Conservation (phyloP, 2,329 filamentous ascomycete genomes). For the Penicillium janthinellum region DNA sequence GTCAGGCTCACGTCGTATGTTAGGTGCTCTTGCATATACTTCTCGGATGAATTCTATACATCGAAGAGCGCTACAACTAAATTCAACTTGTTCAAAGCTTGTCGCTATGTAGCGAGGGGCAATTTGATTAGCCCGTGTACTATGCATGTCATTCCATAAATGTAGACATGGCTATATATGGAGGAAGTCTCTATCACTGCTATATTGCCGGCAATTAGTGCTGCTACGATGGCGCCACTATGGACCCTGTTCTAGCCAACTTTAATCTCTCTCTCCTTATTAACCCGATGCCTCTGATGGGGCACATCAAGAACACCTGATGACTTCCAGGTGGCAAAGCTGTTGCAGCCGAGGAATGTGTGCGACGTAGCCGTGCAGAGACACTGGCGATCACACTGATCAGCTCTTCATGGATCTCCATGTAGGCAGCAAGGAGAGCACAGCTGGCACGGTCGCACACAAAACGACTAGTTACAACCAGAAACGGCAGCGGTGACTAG, state of each 20-base stretch:
- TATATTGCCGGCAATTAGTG: not conserved
- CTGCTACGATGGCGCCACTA: not conserved
- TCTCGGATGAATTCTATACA: not conserved
- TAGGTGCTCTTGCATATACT: not conserved
- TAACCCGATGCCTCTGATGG: not conserved
- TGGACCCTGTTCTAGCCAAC: not conserved
- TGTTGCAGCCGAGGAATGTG: slow-evolving; percentile 13
- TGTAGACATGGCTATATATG: not conserved
- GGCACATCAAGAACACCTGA: not conserved
- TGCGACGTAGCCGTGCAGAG: slow-evolving; percentile 11
- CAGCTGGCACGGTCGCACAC: slow-evolving; percentile 12
- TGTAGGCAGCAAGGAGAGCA: slow-evolving; percentile 13
- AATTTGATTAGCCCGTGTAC: not conserved
- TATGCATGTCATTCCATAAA: not conserved
- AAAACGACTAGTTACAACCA: not conserved
- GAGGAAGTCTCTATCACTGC: not conserved
- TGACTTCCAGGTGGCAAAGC: slow-evolving; percentile 8
- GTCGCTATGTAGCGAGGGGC: not conserved
- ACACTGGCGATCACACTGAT: not conserved
- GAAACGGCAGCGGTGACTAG: slow-evolving; percentile 2
- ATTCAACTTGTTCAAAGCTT: not conserved
- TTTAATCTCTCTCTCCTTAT: not conserved
- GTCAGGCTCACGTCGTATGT: not conserved
- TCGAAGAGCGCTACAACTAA: not conserved
- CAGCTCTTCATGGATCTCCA: slow-evolving; percentile 1